Conservation (phyloP, 768 basidiomycete species). For the Amanita pseudoporphyria region DNA sequence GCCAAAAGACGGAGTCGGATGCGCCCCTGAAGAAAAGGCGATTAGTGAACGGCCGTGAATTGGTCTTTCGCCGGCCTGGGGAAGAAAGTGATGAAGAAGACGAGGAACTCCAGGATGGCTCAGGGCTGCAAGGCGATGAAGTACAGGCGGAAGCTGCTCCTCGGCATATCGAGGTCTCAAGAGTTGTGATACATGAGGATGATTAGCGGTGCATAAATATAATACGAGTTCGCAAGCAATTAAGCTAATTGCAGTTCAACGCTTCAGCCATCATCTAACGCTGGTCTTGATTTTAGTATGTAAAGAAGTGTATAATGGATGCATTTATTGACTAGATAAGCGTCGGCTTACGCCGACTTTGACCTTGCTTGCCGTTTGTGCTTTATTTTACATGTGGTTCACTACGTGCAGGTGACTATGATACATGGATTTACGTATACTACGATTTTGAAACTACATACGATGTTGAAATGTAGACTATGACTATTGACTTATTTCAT, state of each 20-base stretch:
- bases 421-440: no score
- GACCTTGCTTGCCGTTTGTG: no score
- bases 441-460: no score
- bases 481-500: no score
- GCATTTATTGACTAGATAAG: background rate
- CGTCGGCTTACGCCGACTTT: no score
- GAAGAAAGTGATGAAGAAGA: slow-evolving; percentile 27
- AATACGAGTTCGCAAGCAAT: no score
- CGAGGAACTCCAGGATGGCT: background rate
- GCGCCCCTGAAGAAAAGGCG: slow-evolving; percentile 70
- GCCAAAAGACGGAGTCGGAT: slow-evolving; percentile 15
- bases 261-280: no score
- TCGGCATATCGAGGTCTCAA: slow-evolving; percentile 23
- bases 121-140: background rate
- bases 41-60: slow-evolving; percentile 67
- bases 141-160: slow-evolving; percentile 8
- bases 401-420: no score
- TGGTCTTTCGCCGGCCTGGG: slow-evolving; percentile 41
- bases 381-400: background rate
- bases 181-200: slow-evolving; percentile 43
- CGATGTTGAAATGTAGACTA: no score
- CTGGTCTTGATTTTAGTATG: background rate
- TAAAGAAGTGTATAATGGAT: background rate
- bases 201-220: slow-evolving; percentile 19
- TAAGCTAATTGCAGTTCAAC: no score